phyloP scores from a whole-genome alignment of 1,284 basidiomycete genomes.

The Salmacisia buchloeana region DNA sequence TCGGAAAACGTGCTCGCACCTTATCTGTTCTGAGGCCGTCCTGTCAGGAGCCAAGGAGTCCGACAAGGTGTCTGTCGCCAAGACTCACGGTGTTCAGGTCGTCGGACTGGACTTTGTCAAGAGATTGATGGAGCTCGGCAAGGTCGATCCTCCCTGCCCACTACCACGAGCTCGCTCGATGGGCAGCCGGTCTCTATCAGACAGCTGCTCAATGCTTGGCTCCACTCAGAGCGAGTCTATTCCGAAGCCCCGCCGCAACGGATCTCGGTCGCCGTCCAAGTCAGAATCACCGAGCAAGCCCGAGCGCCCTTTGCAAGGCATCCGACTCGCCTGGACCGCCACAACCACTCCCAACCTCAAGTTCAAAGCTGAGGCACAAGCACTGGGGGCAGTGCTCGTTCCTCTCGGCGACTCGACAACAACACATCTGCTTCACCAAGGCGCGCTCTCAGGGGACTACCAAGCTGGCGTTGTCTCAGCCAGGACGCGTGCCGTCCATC shows the following conservation, averaged over 20 bases:
- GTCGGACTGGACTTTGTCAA: neutral
- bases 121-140: neutral
- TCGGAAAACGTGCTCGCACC: neutral
- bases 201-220: neutral
- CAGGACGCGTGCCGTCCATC: neutral
- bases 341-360: neutral
- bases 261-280: neutral
- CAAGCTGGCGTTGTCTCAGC: neutral
- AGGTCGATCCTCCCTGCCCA: neutral
- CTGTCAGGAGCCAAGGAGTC: neutral
- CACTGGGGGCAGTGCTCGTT: neutral
- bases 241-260: neutral
- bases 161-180: neutral
- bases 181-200: neutral
- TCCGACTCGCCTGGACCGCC: neutral
- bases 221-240: constrained; percentile 1
- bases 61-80: neutral
- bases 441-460: neutral
- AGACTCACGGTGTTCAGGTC: neutral
- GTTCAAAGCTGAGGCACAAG: neutral
- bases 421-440: constrained; percentile 2
- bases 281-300: neutral
- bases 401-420: neutral
- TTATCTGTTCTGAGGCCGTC: neutral
- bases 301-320: neutral